Conservation (phyloP, 2,329 filamentous ascomycete genomes). For the Magnaporthiopsis rhizophila region DNA sequence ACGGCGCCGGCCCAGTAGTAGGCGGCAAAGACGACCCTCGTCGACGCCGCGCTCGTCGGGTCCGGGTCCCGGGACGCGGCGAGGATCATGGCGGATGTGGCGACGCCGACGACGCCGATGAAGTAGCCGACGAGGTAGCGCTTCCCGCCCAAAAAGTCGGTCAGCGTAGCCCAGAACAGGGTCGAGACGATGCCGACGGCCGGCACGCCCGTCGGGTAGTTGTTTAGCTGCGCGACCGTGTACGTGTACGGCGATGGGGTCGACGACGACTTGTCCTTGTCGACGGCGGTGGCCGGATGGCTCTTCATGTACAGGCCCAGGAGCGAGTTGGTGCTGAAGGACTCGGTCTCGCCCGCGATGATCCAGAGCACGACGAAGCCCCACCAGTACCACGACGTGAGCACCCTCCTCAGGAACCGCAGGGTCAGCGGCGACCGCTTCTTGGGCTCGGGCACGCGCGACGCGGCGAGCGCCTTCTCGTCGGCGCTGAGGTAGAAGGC, state of each 20-base stretch:
- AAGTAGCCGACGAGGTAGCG: conserved; percentile 60
- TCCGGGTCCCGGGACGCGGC: conserved; percentile 36
- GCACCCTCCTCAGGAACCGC: conserved; percentile 44
- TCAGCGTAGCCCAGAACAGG: conserved; percentile 61
- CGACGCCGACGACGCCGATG: conserved; percentile 56
- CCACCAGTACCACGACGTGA: conserved; percentile 57
- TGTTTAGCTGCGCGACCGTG: conserved; percentile 42
- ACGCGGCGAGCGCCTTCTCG: conserved; percentile 27
- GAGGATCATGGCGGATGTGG: conserved; percentile 55
- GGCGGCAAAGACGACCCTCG: conserved; percentile 50
- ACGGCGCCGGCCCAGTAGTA: conserved; percentile 65
- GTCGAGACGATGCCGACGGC: conserved; percentile 52
- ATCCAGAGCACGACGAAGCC: conserved; percentile 61
- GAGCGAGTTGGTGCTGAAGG: conserved; percentile 58
- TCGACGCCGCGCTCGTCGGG: conserved; percentile 31
- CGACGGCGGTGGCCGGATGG: conserved; percentile 27
- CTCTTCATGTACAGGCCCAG: conserved; percentile 42
- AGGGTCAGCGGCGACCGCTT: conserved; percentile 37
- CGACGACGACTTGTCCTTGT: too few species aligned
- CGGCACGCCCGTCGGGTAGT: conserved; percentile 48
- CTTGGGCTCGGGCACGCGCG: conserved; percentile 27
- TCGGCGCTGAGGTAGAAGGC: conserved; percentile 37
- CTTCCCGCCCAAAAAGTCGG: conserved; percentile 55
- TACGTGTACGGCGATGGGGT: conserved; percentile 19
- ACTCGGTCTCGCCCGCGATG: conserved; percentile 64